These are phyloP conservation scores for Calophaca sinica DNA, from an alignment of 306 rosid species.

Conservation along the genomic window DNA sequence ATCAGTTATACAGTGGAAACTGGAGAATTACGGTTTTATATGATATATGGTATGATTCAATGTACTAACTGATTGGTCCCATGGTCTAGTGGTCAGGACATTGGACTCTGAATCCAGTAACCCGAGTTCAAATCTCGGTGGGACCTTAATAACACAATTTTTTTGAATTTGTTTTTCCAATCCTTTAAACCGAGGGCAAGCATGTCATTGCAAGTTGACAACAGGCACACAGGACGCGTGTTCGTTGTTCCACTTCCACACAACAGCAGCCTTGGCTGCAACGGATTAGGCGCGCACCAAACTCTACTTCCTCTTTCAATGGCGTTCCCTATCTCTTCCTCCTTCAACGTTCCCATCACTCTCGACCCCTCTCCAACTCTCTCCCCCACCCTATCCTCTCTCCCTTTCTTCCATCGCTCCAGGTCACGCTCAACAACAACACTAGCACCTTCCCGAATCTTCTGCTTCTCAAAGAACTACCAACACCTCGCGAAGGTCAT, in stretches of 20 bases:
- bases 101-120: too few species aligned
- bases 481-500: constrained; percentile 48
- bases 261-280: not conserved
- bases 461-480: constrained; percentile 51
- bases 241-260: constrained; percentile 23
- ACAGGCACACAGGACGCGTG: not conserved
- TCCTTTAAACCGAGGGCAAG: not conserved
- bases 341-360: constrained; percentile 49
- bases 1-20: too few species aligned
- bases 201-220: not conserved
- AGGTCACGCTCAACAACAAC: constrained; percentile 5
- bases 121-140: too few species aligned
- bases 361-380: constrained; percentile 10
- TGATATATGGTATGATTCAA: too few species aligned
- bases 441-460: constrained; percentile 43
- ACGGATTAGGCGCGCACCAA: constrained; percentile 48
- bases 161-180: too few species aligned
- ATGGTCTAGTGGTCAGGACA: too few species aligned
- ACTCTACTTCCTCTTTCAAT: constrained; percentile 33
- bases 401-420: constrained; percentile 44
- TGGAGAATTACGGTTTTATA: too few species aligned
- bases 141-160: too few species aligned
- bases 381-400: constrained; percentile 34
- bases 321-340: constrained; percentile 69
- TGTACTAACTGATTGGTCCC: too few species aligned